These are phyloP conservation scores for Schizophyllum commune DNA, from an alignment of 1,284 basidiomycete species.

Conservation along the genomic window DNA sequence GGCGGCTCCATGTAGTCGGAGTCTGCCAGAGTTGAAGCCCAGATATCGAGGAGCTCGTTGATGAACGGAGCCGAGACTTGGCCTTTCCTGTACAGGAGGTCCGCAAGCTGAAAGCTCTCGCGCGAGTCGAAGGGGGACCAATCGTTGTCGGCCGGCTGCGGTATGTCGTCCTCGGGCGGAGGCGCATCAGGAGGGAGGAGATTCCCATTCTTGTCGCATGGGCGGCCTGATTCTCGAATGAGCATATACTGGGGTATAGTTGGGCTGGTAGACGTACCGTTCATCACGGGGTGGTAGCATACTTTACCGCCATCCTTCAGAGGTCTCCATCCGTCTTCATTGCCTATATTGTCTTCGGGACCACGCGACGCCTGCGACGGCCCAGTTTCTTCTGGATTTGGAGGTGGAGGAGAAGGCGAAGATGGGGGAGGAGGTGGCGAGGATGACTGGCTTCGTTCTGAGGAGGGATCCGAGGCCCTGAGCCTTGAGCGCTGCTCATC, in stretches of 20 bases:
- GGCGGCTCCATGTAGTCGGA: neutral
- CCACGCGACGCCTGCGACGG: too few species aligned
- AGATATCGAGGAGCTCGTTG: neutral
- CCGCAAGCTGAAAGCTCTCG: neutral
- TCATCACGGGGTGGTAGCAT: neutral
- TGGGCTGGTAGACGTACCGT: neutral
- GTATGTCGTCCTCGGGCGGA: conserved; percentile 5
- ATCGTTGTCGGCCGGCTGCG: neutral
- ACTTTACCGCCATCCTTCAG: neutral
- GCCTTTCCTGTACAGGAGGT: neutral
- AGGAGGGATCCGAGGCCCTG: too few species aligned
- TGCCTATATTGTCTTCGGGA: too few species aligned
- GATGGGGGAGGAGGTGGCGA: too few species aligned
- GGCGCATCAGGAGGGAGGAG: conserved; percentile 10
- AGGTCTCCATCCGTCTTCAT: too few species aligned
- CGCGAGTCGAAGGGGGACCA: neutral
- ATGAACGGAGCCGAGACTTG: neutral
- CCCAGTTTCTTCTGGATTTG: too few species aligned
- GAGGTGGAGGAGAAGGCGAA: too few species aligned
- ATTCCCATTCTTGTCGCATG: conserved; percentile 14
- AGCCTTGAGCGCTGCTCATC: too few species aligned
- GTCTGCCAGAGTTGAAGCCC: conserved; percentile 13
- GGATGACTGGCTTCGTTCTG: too few species aligned
- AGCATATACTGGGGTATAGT: neutral
- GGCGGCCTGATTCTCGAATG: too few species aligned